Conservation (phyloP, 2,329 filamentous ascomycete genomes). For the Neoascochyta sp. region DNA sequence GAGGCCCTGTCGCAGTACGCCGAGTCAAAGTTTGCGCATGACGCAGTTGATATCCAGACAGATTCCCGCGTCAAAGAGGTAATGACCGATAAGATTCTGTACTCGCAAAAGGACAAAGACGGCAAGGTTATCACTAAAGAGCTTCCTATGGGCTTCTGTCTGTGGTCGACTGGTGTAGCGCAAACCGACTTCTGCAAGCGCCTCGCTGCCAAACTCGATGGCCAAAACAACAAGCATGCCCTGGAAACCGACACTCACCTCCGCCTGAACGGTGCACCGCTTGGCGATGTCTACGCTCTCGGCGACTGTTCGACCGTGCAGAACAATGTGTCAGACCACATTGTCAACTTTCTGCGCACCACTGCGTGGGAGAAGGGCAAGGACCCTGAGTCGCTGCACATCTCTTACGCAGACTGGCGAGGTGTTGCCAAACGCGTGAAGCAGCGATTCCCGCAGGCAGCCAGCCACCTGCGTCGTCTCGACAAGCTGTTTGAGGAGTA, state of each 20-base stretch:
- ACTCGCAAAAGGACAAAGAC: conserved; percentile 71
- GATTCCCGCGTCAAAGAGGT: conserved; percentile 94
- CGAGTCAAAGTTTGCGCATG: conserved; percentile 83
- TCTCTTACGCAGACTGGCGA: conserved; percentile 87
- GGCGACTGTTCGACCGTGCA: conserved; percentile 96
- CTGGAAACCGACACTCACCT: conserved; percentile 94
- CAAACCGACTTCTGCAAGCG: conserved; percentile 77
- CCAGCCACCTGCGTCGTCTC: conserved; percentile 79
- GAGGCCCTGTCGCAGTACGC: conserved; percentile 90
- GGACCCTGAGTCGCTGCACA: conserved; percentile 80
- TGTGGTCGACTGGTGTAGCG: conserved; percentile 94
- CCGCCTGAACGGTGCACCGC: conserved; percentile 78
- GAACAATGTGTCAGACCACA: conserved; percentile 91
- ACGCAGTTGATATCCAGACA: conserved; percentile 86
- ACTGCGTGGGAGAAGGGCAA: conserved; percentile 89
- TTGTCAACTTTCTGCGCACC: conserved; percentile 83
- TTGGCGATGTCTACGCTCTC: conserved; percentile 94
- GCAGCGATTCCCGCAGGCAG: conserved; percentile 85
- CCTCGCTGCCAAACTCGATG: conserved; percentile 70
- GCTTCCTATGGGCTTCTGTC: conserved; percentile 89
- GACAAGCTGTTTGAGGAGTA: conserved; percentile 90
- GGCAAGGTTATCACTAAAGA: conserved; percentile 82
- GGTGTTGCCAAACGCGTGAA: conserved; percentile 77
- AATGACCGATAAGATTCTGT: conserved; percentile 75
- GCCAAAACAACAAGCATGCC: conserved; percentile 84